Evolutionary conservation across 2,329 filamentous ascomycete species (phyloP).

Genomic region (Cercospora sp.): DNA sequence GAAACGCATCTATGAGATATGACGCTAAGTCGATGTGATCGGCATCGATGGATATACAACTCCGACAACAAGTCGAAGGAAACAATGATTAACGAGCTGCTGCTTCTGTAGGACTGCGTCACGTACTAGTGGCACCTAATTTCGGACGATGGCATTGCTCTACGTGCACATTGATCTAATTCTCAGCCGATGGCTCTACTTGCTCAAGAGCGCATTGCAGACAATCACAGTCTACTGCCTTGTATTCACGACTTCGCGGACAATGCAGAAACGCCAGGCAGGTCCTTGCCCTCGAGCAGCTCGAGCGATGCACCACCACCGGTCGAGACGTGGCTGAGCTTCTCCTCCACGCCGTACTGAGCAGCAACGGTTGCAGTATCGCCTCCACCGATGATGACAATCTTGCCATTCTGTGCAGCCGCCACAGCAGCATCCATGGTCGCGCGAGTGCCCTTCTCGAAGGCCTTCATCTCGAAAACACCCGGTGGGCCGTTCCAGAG

Average conservation of each 20-base stretch:
- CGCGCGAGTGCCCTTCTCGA: conserved; percentile 86
- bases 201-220: not conserved
- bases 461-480: conserved; percentile 96
- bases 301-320: conserved; percentile 94
- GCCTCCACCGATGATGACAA: conserved; percentile 97
- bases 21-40: conserved; percentile 1
- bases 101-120: not conserved
- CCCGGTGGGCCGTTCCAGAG: conserved; percentile 98
- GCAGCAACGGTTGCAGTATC: conserved; percentile 97
- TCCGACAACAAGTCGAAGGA: not conserved
- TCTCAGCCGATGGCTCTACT: not conserved
- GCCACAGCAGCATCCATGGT: conserved; percentile 86
- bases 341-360: conserved; percentile 94
- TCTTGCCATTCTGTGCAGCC: conserved; percentile 80
- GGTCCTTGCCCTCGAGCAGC: conserved; percentile 94
- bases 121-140: not conserved
- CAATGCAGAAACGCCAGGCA: conserved; percentile 89
- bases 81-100: not conserved
- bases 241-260: conserved; percentile 50
- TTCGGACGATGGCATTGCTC: not conserved
- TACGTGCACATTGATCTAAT: not conserved
- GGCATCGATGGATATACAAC: not conserved
- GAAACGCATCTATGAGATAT: conserved; percentile 5
- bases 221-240: conserved; percentile 16
- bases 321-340: conserved; percentile 97